phyloP scores from a whole-genome alignment of 768 basidiomycete species.

The Pleurotus ostreatus region DNA sequence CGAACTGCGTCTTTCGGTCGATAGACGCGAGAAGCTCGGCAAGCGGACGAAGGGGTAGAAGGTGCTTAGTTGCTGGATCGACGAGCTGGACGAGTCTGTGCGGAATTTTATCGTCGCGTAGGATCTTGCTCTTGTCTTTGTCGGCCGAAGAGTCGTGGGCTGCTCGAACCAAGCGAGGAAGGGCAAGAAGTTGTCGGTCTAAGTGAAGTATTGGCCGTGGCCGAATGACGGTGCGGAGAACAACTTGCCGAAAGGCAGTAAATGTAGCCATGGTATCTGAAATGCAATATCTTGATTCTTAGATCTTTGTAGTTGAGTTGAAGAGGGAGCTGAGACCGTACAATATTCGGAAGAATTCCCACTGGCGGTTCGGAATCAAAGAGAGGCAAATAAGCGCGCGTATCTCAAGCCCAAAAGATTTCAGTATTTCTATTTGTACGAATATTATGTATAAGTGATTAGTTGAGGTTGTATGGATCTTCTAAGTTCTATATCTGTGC shows the following conservation, averaged over 20 bases:
- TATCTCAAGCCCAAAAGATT: no score
- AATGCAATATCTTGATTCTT: background rate
- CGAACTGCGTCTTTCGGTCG: conserved; percentile 34
- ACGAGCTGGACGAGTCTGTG: conserved; percentile 39
- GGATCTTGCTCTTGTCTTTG: conserved; percentile 3
- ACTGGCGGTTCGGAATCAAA: no score
- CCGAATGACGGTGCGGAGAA: conserved; percentile 9
- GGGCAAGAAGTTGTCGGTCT: background rate
- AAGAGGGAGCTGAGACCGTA: no score
- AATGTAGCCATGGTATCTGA: conserved; percentile 14
- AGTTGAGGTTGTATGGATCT: no score
- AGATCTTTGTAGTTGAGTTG: no score
- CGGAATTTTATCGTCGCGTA: conserved; percentile 39
- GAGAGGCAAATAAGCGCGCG: no score
- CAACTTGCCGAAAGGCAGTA: conserved; percentile 14
- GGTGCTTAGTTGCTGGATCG: conserved; percentile 39
- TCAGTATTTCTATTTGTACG: no score
- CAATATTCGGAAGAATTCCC: no score
- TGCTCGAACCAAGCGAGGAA: conserved; percentile 11
- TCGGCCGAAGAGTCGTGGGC: background rate
- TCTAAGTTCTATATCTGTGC: background rate
- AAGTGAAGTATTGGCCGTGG: conserved; percentile 1
- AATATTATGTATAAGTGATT: no score
- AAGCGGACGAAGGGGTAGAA: conserved; percentile 32
- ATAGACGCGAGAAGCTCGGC: conserved; percentile 39